A percentile compares a stretch with the other conserved stretches of the same genome.
Conservation (phyloP, 352 stramenopile genomes). For the Globisporangium alternatum region DNA sequence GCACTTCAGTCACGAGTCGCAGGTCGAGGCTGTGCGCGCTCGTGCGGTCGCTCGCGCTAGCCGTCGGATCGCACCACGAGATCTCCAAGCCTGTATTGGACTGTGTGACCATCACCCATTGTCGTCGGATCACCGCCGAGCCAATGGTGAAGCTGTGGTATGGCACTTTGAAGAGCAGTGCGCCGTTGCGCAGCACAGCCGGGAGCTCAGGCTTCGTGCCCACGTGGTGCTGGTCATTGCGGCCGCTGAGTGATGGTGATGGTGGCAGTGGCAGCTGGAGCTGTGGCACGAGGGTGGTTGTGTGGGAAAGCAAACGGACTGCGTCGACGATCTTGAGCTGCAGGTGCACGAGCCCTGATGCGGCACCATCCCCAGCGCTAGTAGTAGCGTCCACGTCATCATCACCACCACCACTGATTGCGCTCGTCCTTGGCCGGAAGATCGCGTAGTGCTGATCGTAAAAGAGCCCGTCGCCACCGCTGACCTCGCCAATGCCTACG, state of each 20-base stretch:
- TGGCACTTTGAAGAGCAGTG: conserved; percentile 77
- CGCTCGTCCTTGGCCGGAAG: conserved; percentile 21
- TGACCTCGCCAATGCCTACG: conserved; percentile 28
- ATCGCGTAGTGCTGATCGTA: conserved; percentile 71
- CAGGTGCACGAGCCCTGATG: conserved; percentile 54
- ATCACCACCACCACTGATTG: conserved; percentile 8
- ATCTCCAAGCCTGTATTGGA: conserved; percentile 33
- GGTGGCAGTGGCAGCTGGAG: conserved; percentile 27
- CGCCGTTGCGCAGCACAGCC: conserved; percentile 43
- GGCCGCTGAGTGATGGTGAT: neutral
- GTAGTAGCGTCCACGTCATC: neutral
- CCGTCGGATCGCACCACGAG: conserved; percentile 67
- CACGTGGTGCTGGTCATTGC: neutral
- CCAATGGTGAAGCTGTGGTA: conserved; percentile 59
- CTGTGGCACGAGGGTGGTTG: conserved; percentile 15
- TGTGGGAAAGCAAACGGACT: conserved; percentile 5
- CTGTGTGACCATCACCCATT: conserved; percentile 59
- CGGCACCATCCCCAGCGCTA: neutral
- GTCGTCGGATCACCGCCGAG: conserved; percentile 29
- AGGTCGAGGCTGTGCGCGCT: conserved; percentile 37
- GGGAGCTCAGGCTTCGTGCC: conserved; percentile 25
- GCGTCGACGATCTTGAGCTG: conserved; percentile 66
- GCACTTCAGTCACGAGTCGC: conserved; percentile 48
- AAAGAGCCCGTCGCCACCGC: conserved; percentile 18
- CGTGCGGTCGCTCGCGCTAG: conserved; percentile 35